Base-by-base conservation (phyloP, 176 grass and related monocot species). In the Avena eriantha region DNA sequence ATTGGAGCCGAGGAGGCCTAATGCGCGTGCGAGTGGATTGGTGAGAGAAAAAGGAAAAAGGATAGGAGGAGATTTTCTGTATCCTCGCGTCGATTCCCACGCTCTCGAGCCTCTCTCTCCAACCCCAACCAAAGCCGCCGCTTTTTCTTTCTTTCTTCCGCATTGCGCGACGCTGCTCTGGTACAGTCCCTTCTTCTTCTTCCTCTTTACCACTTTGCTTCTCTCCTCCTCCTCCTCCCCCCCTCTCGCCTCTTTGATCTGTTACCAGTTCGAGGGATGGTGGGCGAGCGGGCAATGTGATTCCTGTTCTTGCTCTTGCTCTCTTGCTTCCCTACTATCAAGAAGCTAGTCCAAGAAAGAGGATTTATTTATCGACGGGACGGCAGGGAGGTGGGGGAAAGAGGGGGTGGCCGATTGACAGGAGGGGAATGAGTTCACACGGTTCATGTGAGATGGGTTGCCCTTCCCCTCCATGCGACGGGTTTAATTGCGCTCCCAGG, bases 381-480 rank as follows among this genome's bases (percentile, higher is more conserved):
- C 0, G 21, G 22, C 21, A 66, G 24, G 36, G 66, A 17, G 45
- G 69, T n/a, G 59, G 59, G 29, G 45, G 78, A 22, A 54, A 23
- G 64, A 84, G 8, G 8, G 51, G 65, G 12, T 16, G 15, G 4
- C 51, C 51, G 63, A 66, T 33, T 29, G 63, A 66, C 2, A 66
- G 24, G 5, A 41, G 39, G 39, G 63, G 63, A 66, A 66, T 17
- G 63, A 16, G 70, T 78, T 85, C 90, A 92, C 55, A 78, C 80
- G 60, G 80, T 82, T 92, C 83, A 82, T 88, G 82, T 71, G 83
- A 79, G 83, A 79, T 73, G 78, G 74, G 17, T 69, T 46, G 75
- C 84, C 82, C 57, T 89, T 85, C 74, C 46, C 88, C 69, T 73
- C 90, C 83, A 90, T 74, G 78, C 73, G 70, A 74, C 16, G 13